Conservation (phyloP, 306 rosid species). For the Vigna mungo region DNA sequence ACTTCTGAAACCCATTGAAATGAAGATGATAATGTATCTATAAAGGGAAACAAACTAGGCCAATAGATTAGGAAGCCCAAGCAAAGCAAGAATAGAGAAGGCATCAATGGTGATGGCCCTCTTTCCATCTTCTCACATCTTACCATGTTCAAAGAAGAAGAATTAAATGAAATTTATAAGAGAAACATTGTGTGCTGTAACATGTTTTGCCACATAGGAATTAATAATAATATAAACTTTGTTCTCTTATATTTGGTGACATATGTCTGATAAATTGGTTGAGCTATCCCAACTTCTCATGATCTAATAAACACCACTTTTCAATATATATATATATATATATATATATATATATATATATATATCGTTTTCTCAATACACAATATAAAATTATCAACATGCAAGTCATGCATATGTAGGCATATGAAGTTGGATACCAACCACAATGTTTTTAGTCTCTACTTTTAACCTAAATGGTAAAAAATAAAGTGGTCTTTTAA, state of each 20-base stretch:
- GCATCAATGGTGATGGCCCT: conserved; percentile 83
- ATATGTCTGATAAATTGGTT: conserved; percentile 36
- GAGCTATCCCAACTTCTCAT: conserved; percentile 52
- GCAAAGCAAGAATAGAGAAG: conserved; percentile 58
- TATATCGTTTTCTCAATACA: not conserved
- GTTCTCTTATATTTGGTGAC: conserved; percentile 35
- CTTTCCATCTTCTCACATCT: conserved; percentile 51
- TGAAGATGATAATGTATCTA: conserved; percentile 46
- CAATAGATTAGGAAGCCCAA: conserved; percentile 62
- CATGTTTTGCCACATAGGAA: conserved; percentile 25
- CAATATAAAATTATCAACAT: not conserved
- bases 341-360: too few relatives aligned
- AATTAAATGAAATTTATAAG: conserved; percentile 20
- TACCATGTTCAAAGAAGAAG: conserved; percentile 5
- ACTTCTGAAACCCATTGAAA: conserved; percentile 45
- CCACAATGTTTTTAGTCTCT: not conserved
- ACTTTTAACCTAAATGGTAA: not conserved
- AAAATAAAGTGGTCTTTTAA: too few relatives aligned
- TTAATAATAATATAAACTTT: not conserved
- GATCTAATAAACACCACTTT: not conserved
- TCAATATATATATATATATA: too few relatives aligned
- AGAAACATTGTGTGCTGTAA: not conserved
- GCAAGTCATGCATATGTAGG: not conserved
- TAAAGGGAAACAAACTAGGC: conserved; percentile 48
- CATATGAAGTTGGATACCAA: conserved; percentile 23